phyloP scores from a whole-genome alignment of 257 asterid species.

The Fraxinus americana region DNA sequence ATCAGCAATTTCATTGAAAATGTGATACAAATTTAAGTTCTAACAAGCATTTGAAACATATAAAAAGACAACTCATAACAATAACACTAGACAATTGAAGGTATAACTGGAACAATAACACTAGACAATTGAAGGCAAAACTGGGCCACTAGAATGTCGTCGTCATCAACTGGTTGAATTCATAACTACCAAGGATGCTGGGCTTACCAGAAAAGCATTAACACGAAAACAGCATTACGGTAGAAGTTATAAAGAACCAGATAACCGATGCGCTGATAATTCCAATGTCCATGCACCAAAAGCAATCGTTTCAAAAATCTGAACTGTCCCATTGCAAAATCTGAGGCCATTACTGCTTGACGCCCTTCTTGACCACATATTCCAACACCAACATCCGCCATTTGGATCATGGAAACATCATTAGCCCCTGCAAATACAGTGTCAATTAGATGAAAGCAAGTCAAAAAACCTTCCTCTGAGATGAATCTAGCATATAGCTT shows the following conservation, averaged over 20 bases:
- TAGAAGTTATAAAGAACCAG: constrained; percentile 91
- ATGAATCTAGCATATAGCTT: constrained; percentile 17
- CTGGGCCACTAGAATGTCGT: neutral
- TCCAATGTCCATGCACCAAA: constrained; percentile 99
- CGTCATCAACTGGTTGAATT: constrained; percentile 17
- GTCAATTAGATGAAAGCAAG: constrained; percentile 32
- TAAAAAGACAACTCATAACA: neutral
- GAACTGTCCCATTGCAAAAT: constrained; percentile 99
- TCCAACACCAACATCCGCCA: constrained; percentile 99
- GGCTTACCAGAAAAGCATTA: constrained; percentile 96
- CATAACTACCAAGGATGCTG: constrained; percentile 17
- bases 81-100: constrained; percentile 4
- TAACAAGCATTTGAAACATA: constrained; percentile 17
- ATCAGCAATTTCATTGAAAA: constrained; percentile 14
- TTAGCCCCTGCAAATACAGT: constrained; percentile 75
- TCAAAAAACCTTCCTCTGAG: constrained; percentile 10
- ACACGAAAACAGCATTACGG: constrained; percentile 94
- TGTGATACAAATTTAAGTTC: constrained; percentile 7
- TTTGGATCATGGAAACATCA: constrained; percentile 99
- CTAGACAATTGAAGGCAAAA: constrained; percentile 10
- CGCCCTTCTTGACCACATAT: constrained; percentile 99
- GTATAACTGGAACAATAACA: neutral
- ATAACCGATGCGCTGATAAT: constrained; percentile 92
- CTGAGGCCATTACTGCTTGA: constrained; percentile 99
- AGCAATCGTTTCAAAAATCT: constrained; percentile 86